phyloP scores from a whole-genome alignment of 2,329 filamentous ascomycete genomes.

The Colletotrichum sp. region DNA sequence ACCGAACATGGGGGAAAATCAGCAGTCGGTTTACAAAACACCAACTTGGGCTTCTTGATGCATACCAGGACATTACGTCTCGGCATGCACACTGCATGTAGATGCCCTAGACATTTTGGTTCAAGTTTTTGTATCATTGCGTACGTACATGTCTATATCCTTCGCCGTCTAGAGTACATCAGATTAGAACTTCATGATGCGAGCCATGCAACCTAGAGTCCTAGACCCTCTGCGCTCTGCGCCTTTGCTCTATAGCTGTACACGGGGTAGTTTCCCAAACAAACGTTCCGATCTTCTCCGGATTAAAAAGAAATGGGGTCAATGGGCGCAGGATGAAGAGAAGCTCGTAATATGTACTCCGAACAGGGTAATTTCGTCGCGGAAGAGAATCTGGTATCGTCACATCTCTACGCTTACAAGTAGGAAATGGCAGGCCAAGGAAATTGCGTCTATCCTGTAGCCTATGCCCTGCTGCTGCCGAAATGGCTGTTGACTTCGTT shows the following conservation, averaged over 20 bases:
- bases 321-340: neutral
- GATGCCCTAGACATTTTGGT: neutral
- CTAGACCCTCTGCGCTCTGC: conserved; percentile 38
- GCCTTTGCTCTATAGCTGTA: conserved; percentile 41
- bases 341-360: conserved; percentile 20
- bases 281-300: neutral
- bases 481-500: conserved; percentile 55
- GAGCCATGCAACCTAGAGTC: conserved; percentile 30
- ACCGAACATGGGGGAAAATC: neutral
- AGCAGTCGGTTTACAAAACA: neutral
- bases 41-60: neutral
- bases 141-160: conserved; percentile 45
- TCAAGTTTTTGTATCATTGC: conserved; percentile 28
- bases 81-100: neutral
- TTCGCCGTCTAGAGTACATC: conserved; percentile 48
- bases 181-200: conserved; percentile 44
- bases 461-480: conserved; percentile 37
- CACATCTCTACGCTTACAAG: conserved; percentile 14
- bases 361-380: conserved; percentile 14
- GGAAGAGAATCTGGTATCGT: conserved; percentile 9
- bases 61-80: neutral
- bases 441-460: neutral
- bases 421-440: neutral
- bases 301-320: neutral
- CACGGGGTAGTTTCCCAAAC: conserved; percentile 22